These are phyloP conservation scores for Trypanosoma avium DNA, from an alignment of 208 protist genomes.

Conservation along the genomic window DNA sequence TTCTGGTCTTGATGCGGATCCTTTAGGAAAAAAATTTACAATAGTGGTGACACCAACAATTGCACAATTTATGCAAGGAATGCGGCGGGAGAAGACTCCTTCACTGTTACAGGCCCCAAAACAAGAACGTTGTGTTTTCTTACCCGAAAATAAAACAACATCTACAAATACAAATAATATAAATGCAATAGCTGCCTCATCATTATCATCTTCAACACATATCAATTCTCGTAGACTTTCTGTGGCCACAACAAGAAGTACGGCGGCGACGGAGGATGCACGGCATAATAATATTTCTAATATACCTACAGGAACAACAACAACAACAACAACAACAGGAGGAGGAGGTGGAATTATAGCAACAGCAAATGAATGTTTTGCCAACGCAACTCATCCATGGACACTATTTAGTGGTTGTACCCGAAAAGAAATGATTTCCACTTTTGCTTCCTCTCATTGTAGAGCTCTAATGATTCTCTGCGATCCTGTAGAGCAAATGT, in stretches of 20 bases:
- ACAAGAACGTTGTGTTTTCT: constrained; percentile 26
- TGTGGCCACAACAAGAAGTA: no score
- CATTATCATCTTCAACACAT: constrained; percentile 9
- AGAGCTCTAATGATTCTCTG: constrained; percentile 62
- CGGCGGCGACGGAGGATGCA: no score
- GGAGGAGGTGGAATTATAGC: neutral
- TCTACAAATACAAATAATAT: neutral
- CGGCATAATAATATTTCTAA: no score
- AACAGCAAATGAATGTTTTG: no score
- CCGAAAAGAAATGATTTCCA: constrained; percentile 74
- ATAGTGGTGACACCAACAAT: constrained; percentile 72
- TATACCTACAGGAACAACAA: neutral
- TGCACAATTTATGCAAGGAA: constrained; percentile 51
- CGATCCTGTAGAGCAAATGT: constrained; percentile 35
- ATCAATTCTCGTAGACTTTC: neutral
- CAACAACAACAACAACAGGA: neutral
- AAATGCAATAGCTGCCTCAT: neutral
- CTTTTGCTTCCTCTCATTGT: constrained; percentile 41
- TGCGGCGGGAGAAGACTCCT: constrained; percentile 20
- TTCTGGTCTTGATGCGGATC: constrained; percentile 5
- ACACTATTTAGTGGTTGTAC: constrained; percentile 65
- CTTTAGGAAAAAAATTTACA: constrained; percentile 59
- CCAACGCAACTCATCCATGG: constrained; percentile 25
- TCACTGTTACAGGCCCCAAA: constrained; percentile 13
- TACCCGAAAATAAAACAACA: constrained; percentile 19